Conservation (phyloP, 202 grass and related monocot genomes). For the Panicum hallii region DNA sequence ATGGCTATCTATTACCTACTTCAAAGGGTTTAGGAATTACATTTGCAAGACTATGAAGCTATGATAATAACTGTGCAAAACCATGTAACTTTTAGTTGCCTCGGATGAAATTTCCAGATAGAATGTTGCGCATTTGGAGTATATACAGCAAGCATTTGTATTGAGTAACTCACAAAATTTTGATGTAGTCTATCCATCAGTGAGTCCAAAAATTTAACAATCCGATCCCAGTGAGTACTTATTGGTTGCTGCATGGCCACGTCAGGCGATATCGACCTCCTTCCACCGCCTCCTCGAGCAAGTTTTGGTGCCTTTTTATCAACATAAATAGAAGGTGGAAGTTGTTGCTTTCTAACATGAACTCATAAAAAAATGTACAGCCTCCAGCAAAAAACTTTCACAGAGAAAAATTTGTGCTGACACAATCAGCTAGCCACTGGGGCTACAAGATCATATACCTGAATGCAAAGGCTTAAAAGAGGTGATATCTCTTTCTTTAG, state of each 20-base stretch:
- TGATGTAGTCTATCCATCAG: conserved; percentile 71
- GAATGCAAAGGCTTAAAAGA: conserved; percentile 84
- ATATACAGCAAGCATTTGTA: conserved; percentile 13
- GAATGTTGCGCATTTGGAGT: background rate
- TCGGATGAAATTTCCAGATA: conserved; percentile 3
- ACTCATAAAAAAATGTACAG: conserved; percentile 13
- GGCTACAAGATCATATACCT: conserved; percentile 48
- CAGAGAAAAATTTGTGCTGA: conserved; percentile 2
- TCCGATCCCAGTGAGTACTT: conserved; percentile 82
- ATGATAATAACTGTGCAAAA: background rate
- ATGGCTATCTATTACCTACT: background rate
- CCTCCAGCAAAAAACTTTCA: background rate
- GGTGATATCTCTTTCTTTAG: conserved; percentile 92
- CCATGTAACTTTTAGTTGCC: background rate
- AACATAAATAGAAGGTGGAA: conserved; percentile 32
- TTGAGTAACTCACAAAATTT: conserved; percentile 69
- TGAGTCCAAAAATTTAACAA: conserved; percentile 84
- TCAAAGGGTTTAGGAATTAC: conserved; percentile 10
- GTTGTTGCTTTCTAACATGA: conserved; percentile 18
- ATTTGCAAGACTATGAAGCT: conserved; percentile 25
- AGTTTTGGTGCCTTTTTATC: conserved; percentile 84
- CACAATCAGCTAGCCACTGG: conserved; percentile 4
- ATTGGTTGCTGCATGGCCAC: conserved; percentile 56
- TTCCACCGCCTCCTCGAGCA: conserved; percentile 62
- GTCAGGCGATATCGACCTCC: conserved; percentile 60